Conservation (phyloP, 139 green algal genomes). For the Astrephomene gubernaculifera region DNA sequence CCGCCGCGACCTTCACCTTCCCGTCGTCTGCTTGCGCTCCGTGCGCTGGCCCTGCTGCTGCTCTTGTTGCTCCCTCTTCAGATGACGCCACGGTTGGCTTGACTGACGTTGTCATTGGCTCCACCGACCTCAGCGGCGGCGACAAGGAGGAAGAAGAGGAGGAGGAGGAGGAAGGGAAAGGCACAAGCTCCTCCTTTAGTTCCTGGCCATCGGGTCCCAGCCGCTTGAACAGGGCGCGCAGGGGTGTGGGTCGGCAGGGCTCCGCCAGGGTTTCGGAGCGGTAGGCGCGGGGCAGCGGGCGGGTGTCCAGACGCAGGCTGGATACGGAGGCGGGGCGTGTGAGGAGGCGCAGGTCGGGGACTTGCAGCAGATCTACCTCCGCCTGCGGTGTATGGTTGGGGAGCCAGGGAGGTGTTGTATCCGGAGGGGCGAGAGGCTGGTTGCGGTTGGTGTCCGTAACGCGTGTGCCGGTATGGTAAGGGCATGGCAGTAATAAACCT, state of each 20-base stretch:
- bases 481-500: no score
- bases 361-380: constrained; percentile 16
- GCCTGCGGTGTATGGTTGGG: constrained; percentile 4
- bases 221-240: not conserved
- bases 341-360: constrained; percentile 27
- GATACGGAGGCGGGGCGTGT: not conserved
- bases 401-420: not conserved
- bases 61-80: no score
- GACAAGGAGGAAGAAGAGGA: no score
- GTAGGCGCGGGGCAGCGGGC: not conserved
- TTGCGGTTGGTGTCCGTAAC: no score
- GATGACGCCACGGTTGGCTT: no score
- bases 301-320: not conserved
- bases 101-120: no score
- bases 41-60: no score
- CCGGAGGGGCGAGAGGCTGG: no score
- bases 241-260: constrained; percentile 5
- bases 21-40: no score
- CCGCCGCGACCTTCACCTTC: not conserved
- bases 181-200: not conserved
- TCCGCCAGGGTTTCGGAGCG: not conserved
- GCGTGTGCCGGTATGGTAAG: no score
- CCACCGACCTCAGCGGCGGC: no score
- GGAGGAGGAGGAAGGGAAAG: no score
- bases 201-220: not conserved